A percentile compares a stretch with the other conserved stretches of the same genome.
phyloP scores from a whole-genome alignment of 768 basidiomycete species.

The Suillus weaverae region DNA sequence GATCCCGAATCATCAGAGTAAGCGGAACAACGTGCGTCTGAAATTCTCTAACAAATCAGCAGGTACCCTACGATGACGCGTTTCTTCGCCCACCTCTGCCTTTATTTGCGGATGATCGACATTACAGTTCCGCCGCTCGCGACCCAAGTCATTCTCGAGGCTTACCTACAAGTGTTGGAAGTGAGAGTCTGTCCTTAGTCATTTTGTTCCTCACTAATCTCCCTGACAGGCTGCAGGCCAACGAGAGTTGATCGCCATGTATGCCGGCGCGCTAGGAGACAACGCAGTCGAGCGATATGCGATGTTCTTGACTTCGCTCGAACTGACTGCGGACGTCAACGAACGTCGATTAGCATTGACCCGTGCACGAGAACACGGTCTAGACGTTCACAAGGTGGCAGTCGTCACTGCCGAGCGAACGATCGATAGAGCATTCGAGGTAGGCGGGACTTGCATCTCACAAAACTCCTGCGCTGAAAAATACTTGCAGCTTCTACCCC shows the following conservation, averaged over 20 bases:
- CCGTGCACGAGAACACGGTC: constrained; percentile 78
- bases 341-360: constrained; percentile 71
- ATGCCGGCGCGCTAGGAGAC: constrained; percentile 86
- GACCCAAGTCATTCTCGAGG: constrained; percentile 80
- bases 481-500: constrained; percentile 47
- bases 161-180: constrained; percentile 87
- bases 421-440: constrained; percentile 68
- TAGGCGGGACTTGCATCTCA: constrained; percentile 27
- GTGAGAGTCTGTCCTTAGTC: constrained; percentile 35
- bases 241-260: constrained; percentile 88
- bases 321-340: constrained; percentile 57
- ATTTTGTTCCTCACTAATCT: not conserved
- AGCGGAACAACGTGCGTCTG: constrained; percentile 22
- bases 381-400: constrained; percentile 82
- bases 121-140: constrained; percentile 69
- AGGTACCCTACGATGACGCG: constrained; percentile 76
- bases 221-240: constrained; percentile 63
- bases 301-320: constrained; percentile 79
- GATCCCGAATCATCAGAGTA: constrained; percentile 55
- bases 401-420: constrained; percentile 76
- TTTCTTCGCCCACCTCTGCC: constrained; percentile 93
- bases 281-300: constrained; percentile 93
- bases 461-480: constrained; percentile 11
- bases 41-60: constrained; percentile 13
- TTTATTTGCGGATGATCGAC: constrained; percentile 54